These are phyloP conservation scores for Syncephalastrum monosporum DNA, from an alignment of 371 early-diverging fungal genomes.

Conservation along the genomic window DNA sequence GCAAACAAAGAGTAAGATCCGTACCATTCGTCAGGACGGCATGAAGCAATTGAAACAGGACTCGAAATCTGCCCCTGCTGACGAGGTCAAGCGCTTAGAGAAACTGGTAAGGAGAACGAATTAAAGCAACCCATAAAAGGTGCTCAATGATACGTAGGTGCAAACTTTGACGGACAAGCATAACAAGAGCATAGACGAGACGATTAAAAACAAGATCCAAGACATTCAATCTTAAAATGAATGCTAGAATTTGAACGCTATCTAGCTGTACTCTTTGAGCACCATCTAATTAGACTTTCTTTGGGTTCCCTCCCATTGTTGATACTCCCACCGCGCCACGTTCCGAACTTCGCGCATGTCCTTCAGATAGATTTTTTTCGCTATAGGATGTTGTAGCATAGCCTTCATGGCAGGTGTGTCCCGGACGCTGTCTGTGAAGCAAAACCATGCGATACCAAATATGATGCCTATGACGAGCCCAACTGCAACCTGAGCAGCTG, in stretches of 20 bases:
- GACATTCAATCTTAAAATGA: constrained; percentile 58
- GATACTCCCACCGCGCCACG: constrained; percentile 59
- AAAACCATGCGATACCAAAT: constrained; percentile 67
- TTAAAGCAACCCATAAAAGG: background rate
- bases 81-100: constrained; percentile 61
- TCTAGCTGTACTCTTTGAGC: no score
- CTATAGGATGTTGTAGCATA: constrained; percentile 40
- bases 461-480: constrained; percentile 63
- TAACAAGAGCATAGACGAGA: constrained; percentile 67
- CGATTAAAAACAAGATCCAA: constrained; percentile 69
- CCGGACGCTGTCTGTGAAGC: constrained; percentile 42
- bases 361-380: constrained; percentile 52
- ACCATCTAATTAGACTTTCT: no score
- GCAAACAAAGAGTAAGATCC: constrained; percentile 64
- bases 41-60: constrained; percentile 77
- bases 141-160: constrained; percentile 39
- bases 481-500: constrained; percentile 68
- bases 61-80: constrained; percentile 54
- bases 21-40: constrained; percentile 69
- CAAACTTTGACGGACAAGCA: constrained; percentile 73
- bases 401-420: constrained; percentile 31
- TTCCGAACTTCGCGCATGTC: constrained; percentile 60
- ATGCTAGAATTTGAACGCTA: no score
- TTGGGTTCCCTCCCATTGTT: constrained; percentile 38
- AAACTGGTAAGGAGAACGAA: constrained; percentile 47